Evolutionary conservation across 148 eudicot genomes (phyloP), one percentile per base, ranked within the genome.

Genomic region (Linanthus parryae): DNA sequence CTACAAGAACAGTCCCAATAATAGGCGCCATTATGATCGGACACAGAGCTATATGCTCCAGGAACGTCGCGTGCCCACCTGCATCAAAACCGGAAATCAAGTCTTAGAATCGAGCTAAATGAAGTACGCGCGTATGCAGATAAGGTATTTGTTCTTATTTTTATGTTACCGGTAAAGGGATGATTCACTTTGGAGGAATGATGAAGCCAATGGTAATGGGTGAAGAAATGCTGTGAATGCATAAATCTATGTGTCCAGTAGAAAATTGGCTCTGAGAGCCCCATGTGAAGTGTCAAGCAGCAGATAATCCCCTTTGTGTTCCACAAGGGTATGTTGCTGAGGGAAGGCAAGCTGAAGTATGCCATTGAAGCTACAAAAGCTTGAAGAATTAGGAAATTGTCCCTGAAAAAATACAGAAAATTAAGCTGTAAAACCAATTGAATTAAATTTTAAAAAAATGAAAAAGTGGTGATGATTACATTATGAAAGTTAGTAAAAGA

Each of bases 31-130:
- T 79, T 21, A 70, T 33, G 54, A 74, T 50, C 43, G 71, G 38
- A 67, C 74, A 67, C 9, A 78, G 59, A 22, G 61, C 5, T 12
- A 78, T 23, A 34, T 78, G 79, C 42, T 78, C 83, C 71, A 78
- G 63, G 34, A 78, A 64, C 22, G 83, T 63, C 10, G 79, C 73
- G 58, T 78, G 71, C 52, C 73, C 83, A 57, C 76, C 83, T 78
- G 76, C 76, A 66, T 27, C 51, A 57, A 34, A 67, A n/a, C n/a
- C n/a, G n/a, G n/a, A n/a, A n/a, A n/a, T n/a, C n/a, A n/a, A n/a
- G n/a, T n/a, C n/a, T n/a, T n/a, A n/a, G n/a, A n/a, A n/a, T n/a
- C n/a, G n/a, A n/a, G n/a, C n/a, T n/a, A n/a, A n/a, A n/a, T n/a
- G n/a, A n/a, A n/a, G n/a, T n/a, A n/a, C n/a, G n/a, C n/a, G n/a